phyloP scores from a whole-genome alignment of 2,329 filamentous ascomycete species.

The Diaporthe sp. region DNA sequence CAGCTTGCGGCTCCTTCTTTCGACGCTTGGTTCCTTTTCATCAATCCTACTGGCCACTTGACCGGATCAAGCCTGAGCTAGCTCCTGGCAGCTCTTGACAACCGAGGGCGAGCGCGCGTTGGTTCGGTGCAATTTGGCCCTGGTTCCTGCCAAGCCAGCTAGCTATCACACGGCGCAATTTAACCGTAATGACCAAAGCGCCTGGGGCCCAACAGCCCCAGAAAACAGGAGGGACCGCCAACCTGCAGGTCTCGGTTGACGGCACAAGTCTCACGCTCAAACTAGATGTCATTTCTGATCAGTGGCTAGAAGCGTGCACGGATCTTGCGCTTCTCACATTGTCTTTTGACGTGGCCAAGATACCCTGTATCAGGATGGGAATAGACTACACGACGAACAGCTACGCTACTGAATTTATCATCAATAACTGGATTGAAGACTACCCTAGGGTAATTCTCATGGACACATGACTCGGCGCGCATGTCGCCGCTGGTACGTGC shows the following conservation, averaged over 20 bases:
- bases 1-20: constrained; percentile 15
- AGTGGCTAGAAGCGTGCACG: not conserved
- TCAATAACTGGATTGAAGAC: too few species aligned
- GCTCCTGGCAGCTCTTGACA: constrained; percentile 15
- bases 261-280: not conserved
- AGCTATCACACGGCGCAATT: constrained; percentile 16
- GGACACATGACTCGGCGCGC: too few species aligned
- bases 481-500: not conserved
- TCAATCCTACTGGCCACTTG: constrained; percentile 9
- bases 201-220: not conserved
- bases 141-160: constrained; percentile 11
- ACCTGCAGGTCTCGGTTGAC: not conserved
- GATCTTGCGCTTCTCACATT: not conserved
- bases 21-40: not conserved
- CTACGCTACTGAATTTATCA: not conserved
- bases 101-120: not conserved
- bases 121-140: not conserved
- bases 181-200: constrained; percentile 22
- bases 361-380: not conserved
- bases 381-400: not conserved
- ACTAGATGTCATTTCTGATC: not conserved
- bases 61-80: constrained; percentile 11
- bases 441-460: too few species aligned
- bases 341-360: not conserved
- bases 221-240: not conserved